Evolutionary conservation across 257 asterid genomes (phyloP).

Genomic region (Jacaranda mimosifolia): DNA sequence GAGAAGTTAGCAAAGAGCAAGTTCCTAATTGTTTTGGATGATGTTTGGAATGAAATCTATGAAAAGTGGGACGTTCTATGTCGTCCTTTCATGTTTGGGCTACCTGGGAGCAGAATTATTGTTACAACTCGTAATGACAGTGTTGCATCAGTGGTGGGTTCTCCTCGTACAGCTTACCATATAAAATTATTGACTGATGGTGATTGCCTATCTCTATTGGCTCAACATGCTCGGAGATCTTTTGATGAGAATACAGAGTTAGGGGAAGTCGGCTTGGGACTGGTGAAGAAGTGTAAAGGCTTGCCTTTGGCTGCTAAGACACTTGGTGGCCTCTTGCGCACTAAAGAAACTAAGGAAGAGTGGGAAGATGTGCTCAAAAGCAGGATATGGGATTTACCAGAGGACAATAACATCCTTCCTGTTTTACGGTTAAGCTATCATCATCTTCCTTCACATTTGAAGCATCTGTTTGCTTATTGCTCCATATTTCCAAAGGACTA

Average conservation of each 20-base stretch:
- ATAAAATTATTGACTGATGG: slow-evolving; percentile 54
- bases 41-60: slow-evolving; percentile 60
- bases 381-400: slow-evolving; percentile 64
- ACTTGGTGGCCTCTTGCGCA: slow-evolving; percentile 65
- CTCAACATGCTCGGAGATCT: slow-evolving; percentile 52
- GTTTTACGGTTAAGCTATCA: slow-evolving; percentile 66
- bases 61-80: slow-evolving; percentile 49
- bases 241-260: slow-evolving; percentile 43
- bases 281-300: slow-evolving; percentile 68
- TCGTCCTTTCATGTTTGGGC: slow-evolving; percentile 51
- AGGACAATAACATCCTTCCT: slow-evolving; percentile 51
- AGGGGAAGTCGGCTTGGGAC: slow-evolving; percentile 49
- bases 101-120: slow-evolving; percentile 59
- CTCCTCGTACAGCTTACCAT: slow-evolving; percentile 57
- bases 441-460: slow-evolving; percentile 68
- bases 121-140: slow-evolving; percentile 61
- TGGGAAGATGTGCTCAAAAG: slow-evolving; percentile 63
- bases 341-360: slow-evolving; percentile 52
- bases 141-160: slow-evolving; percentile 53
- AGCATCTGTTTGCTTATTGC: slow-evolving; percentile 69
- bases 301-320: slow-evolving; percentile 78
- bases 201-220: slow-evolving; percentile 58
- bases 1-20: slow-evolving; percentile 51
- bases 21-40: slow-evolving; percentile 67
- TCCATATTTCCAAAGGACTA: slow-evolving; percentile 76